Evolutionary conservation across 1,284 basidiomycete genomes (phyloP), one percentile per base, ranked within the genome.

Genomic region (Athelia sp.): DNA sequence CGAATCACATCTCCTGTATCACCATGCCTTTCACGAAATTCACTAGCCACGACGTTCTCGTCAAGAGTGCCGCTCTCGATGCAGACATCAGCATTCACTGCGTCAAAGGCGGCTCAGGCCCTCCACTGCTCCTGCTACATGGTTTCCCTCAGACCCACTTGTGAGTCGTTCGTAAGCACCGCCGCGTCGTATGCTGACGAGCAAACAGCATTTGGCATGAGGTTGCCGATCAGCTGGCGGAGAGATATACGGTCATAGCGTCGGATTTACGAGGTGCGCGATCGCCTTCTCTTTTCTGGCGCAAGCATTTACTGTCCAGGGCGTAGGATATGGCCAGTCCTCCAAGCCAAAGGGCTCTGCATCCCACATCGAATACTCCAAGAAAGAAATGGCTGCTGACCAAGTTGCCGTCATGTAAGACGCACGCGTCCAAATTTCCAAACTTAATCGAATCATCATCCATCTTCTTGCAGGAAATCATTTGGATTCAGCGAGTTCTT

Each of bases 341-440:
- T 44, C 43, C 8, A 44, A 44, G n/a, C 43, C 43, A n/a, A n/a
- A n/a, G 15, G 43, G 43, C 43, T 44, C 43, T 23, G 43, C 10
- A 23, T 18, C 14, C 8, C 43, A 44, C 43, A n/a, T 44, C 15
- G 43, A 44, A 44, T 44, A 44, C 43, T 44, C 43, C 18, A 44
- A 44, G 43, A 44, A 26, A 44, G 43, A 44, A 44, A 44, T 44
- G 43, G 43, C 43, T 9, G 43, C 43, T 4, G 43, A 44, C 43
- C 43, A 44, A 26, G 43, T 44, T 26, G 43, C 19, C 17, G 6
- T 44, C 21, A 44, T 44, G 43, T 44, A 26, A 44, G 43, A 23
- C 23, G 15, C 8, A 9, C 43, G 43, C 10, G 43, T 15, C 10
- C 6, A 40, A 34, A n/a, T 34, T 40, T 6, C 6, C 15, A 21